A percentile compares a stretch with the other conserved stretches of the same genome.
Evolutionary conservation across 2,329 filamentous ascomycete genomes (phyloP).

Genomic region (Trichoderma pleuroti): DNA sequence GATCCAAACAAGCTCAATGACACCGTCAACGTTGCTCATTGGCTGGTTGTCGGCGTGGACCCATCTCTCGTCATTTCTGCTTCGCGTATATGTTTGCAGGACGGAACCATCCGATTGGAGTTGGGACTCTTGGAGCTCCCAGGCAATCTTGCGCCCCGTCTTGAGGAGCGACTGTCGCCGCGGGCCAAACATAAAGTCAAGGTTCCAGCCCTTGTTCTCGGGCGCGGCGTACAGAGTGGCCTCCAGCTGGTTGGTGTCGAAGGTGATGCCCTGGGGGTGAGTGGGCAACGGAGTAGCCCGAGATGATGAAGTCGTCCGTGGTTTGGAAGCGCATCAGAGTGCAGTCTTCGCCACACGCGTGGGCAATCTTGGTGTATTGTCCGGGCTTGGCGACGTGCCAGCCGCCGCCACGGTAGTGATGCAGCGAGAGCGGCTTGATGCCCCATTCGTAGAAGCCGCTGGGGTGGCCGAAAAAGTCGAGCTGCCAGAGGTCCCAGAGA

Average conservation of each 20-base stretch:
- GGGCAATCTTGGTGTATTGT: constrained; percentile 54
- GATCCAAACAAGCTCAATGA: constrained; percentile 57
- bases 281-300: constrained; percentile 57
- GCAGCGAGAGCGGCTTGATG: constrained; percentile 57
- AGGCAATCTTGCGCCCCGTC: constrained; percentile 50
- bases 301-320: constrained; percentile 51
- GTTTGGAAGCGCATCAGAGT: constrained; percentile 57
- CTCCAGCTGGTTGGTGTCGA: constrained; percentile 50
- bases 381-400: constrained; percentile 55
- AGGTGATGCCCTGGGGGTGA: constrained; percentile 51
- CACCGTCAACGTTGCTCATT: constrained; percentile 53
- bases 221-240: constrained; percentile 49
- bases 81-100: constrained; percentile 51
- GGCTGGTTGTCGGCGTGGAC: constrained; percentile 41
- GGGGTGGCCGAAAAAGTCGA: constrained; percentile 58
- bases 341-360: constrained; percentile 60
- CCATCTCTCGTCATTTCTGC: constrained; percentile 53
- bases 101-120: constrained; percentile 48
- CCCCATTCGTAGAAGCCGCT: constrained; percentile 63
- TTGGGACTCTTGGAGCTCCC: constrained; percentile 51
- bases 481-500: constrained; percentile 56
- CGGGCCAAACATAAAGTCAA: constrained; percentile 51
- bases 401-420: constrained; percentile 61
- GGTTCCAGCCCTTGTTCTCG: constrained; percentile 48
- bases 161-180: constrained; percentile 45